phyloP scores from a whole-genome alignment of 1,284 basidiomycete genomes.

The Rhodotorula sp. region DNA sequence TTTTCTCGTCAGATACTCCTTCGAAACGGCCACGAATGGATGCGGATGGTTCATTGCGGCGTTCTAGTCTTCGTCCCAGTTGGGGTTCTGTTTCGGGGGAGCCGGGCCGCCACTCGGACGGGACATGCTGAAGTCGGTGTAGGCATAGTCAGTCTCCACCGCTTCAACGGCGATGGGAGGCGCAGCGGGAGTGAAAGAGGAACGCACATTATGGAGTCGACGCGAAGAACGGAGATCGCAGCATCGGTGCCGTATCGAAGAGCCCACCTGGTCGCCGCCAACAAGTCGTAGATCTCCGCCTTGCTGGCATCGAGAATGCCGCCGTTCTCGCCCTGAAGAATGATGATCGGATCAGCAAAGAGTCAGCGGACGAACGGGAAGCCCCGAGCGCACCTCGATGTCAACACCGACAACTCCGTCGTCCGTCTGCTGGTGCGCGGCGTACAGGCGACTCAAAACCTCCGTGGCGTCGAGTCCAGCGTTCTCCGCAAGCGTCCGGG shows the following conservation, averaged over 20 bases:
- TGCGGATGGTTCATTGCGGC: too few relatives aligned
- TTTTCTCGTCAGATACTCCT: too few relatives aligned
- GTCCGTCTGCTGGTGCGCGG: conserved; percentile 73
- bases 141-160: too few relatives aligned
- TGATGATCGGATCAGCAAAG: too few relatives aligned
- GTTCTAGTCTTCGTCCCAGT: conserved; percentile 44
- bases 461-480: conserved; percentile 93
- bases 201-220: conserved; percentile 82
- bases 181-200: too few relatives aligned
- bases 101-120: conserved; percentile 45
- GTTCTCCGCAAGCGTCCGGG: conserved; percentile 92
- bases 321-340: conserved; percentile 72
- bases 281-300: conserved; percentile 72
- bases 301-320: conserved; percentile 65
- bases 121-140: conserved; percentile 43
- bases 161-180: too few relatives aligned
- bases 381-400: conserved; percentile 64
- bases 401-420: conserved; percentile 80
- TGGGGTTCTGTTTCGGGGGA: conserved; percentile 45
- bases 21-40: too few relatives aligned
- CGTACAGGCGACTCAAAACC: conserved; percentile 80
- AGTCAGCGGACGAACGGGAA: neutral
- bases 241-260: conserved; percentile 87
- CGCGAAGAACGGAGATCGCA: conserved; percentile 86
- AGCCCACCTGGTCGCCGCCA: conserved; percentile 87